Base-by-base conservation (phyloP, 2,329 filamentous ascomycete species). In the Penicillium concentricum region DNA sequence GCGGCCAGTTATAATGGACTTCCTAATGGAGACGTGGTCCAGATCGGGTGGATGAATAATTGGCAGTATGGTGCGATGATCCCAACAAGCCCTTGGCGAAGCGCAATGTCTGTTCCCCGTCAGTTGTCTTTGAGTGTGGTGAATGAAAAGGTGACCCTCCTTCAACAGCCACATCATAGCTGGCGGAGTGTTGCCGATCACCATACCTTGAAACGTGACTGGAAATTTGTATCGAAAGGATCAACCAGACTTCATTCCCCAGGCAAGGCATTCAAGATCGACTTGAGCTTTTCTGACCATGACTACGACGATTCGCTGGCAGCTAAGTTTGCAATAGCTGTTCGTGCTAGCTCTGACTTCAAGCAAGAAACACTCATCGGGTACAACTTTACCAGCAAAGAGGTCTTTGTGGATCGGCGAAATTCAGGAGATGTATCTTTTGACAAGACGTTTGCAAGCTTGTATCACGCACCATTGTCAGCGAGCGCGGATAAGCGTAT, bases 41-140 rank as follows among this genome's bases (percentile, higher is more conserved):
- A 60, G 3, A 58, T 70, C 34, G 61, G 45, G 5, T 71, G 69
- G 68, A 70, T 70, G 68, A 71, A 63, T 39, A 70, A 71, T 55
- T 71, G 69, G 69, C 63, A 68, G 24, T 71, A 71, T 37, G 67
- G 57, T 2, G 30, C 15, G 4, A 48, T 35, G 3, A 64, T 68
- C 15, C 69, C 67, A 2, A 69, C 64, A 9, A 35, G 42, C 24
- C 61, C 67, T 8, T 71, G 69, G 69, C 63, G 68, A 22, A 63
- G 66, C 30, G 65, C 68, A 16, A 69, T 70, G 67, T 64, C 63
- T 24, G 52, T 63, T 46, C 67, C 67, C 13, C 66, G 67, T 6
- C 54, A 57, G 1, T 42, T 69, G 9, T 61, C 60, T 1, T 54
- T 71, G 22, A 61, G 58, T 52, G 66, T 58, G 1, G 61, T 64